Conservation (phyloP, 495 filamentous ascomycete genomes). For the Penicillium pancosmium region DNA sequence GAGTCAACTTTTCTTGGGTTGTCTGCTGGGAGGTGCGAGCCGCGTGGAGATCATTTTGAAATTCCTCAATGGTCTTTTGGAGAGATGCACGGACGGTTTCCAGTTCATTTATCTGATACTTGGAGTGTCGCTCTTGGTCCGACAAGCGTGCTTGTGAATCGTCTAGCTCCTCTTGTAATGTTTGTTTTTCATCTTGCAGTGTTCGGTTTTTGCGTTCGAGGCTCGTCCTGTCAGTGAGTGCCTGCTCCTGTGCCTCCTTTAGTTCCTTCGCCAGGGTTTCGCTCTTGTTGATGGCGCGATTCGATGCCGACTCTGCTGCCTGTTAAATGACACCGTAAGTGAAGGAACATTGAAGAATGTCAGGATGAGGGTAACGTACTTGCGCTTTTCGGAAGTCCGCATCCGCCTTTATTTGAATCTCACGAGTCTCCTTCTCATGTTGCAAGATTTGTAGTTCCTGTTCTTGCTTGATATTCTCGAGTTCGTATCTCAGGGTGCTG, state of each 20-base stretch:
- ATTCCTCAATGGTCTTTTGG: slow-evolving; percentile 66
- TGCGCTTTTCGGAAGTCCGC: slow-evolving; percentile 84
- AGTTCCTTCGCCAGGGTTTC: slow-evolving; percentile 72
- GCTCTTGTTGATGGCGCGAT: slow-evolving; percentile 68
- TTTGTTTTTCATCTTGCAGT: slow-evolving; percentile 70
- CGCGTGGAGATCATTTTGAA: slow-evolving; percentile 69
- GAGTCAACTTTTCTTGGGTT: slow-evolving; percentile 65
- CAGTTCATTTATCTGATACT: slow-evolving; percentile 70
- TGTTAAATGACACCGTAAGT: slow-evolving; percentile 20
- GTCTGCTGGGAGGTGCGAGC: slow-evolving; percentile 63
- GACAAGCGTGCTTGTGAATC: slow-evolving; percentile 73
- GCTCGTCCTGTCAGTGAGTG: slow-evolving; percentile 64
- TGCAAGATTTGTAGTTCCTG: slow-evolving; percentile 74
- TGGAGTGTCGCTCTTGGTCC: slow-evolving; percentile 68
- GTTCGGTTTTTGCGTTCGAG: slow-evolving; percentile 73
- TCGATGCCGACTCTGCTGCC: slow-evolving; percentile 68
- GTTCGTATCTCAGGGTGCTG: slow-evolving; percentile 68
- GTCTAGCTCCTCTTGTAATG: slow-evolving; percentile 74
- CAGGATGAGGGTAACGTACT: slow-evolving; percentile 34
- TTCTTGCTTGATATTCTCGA: slow-evolving; percentile 80
- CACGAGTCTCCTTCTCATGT: slow-evolving; percentile 81
- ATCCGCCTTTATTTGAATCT: slow-evolving; percentile 72
- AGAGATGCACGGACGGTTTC: slow-evolving; percentile 69
- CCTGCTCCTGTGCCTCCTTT: slow-evolving; percentile 66
- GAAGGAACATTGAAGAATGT: not conserved